Base-by-base conservation (phyloP, 208 protist genomes). In the Leishmania tarentolae region DNA sequence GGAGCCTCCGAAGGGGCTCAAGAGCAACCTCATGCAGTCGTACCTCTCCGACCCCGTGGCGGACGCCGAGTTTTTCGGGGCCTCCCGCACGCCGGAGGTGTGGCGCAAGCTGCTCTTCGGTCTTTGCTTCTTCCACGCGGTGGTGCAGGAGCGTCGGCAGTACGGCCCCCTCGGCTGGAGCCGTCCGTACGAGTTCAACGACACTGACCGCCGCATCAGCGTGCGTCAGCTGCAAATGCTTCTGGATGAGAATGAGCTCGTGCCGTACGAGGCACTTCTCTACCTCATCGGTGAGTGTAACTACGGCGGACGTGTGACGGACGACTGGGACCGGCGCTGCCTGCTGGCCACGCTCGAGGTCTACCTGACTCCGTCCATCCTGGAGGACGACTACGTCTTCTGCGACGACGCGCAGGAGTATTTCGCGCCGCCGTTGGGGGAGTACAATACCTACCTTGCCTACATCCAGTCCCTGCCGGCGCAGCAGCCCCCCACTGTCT, bases 101-200 rank as follows among this genome's bases (percentile, higher is more conserved):
- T 99, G 95, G 92, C 92, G 88, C 80, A 98, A 98, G 79, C 84
- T 99, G 79, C 89, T 99, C 6, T 99, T 99, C 76, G 97, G 97
- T 13, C 90, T 99, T 19, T 98, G 91, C 87, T 99, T 99, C 84
- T 99, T 99, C 87, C 98, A 99, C 85, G 95, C 97, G n/a, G 88
- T 99, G 31, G 92, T 99, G 82, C 97, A 99, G 88, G 98, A 99
- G 87, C 91, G 98, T 21, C 94, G 98, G 47, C 96, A 97, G 80
- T 99, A 99, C 91, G 98, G 98, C 44, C 91, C 98, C 2, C 88
- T 99, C 21, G 98, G 98, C 37, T 99, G 96, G 96, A 99, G 99
- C 89, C 97, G 98, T 63, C 91, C 97, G 50, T 99, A 99, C 90
- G 98, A 99, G 91, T 99, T 99, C 94, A 99, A 99, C 88, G 97